These are phyloP conservation scores for Russula lepida DNA, from an alignment of 768 basidiomycete species.

Conservation along the genomic window DNA sequence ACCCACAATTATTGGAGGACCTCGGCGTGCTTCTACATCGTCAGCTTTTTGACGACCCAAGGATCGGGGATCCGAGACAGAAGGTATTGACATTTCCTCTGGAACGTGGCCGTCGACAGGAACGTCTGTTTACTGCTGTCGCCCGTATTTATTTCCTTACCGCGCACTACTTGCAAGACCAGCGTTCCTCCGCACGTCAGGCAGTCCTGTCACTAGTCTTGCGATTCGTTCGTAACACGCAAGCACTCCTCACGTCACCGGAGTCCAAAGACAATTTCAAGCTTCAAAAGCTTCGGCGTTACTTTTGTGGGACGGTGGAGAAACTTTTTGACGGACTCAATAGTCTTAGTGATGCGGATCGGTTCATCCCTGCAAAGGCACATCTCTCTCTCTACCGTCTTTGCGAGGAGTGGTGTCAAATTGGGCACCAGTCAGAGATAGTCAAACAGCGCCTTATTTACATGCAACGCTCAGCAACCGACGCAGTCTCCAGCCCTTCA, in stretches of 20 bases:
- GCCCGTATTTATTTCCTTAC: constrained; percentile 86
- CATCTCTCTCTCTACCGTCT: constrained; percentile 74
- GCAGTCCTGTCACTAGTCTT: constrained; percentile 71
- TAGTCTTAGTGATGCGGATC: constrained; percentile 62
- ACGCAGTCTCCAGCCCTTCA: constrained; percentile 46
- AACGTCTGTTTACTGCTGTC: constrained; percentile 76
- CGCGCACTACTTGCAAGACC: constrained; percentile 63
- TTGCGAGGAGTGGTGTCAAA: constrained; percentile 91
- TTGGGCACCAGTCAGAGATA: constrained; percentile 67
- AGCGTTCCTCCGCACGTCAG: constrained; percentile 58
- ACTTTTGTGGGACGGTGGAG: constrained; percentile 86
- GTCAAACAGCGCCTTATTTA: constrained; percentile 57
- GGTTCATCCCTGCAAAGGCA: constrained; percentile 66
- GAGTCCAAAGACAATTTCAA: constrained; percentile 70
- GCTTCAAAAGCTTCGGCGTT: constrained; percentile 74
- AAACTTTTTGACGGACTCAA: constrained; percentile 73
- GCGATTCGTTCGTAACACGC: constrained; percentile 79
- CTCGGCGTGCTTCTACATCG: constrained; percentile 70
- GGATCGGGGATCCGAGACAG: constrained; percentile 25
- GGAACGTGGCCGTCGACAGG: constrained; percentile 61
- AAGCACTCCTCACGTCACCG: constrained; percentile 61
- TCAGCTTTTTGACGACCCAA: constrained; percentile 74
- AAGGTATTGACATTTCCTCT: constrained; percentile 38
- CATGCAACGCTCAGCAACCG: constrained; percentile 61
- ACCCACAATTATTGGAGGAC: constrained; percentile 77